Percentiles rank a stretch among this genome's conserved stretches.
phyloP scores from a whole-genome alignment of 495 filamentous ascomycete species.

The Penicillium pancosmium region DNA sequence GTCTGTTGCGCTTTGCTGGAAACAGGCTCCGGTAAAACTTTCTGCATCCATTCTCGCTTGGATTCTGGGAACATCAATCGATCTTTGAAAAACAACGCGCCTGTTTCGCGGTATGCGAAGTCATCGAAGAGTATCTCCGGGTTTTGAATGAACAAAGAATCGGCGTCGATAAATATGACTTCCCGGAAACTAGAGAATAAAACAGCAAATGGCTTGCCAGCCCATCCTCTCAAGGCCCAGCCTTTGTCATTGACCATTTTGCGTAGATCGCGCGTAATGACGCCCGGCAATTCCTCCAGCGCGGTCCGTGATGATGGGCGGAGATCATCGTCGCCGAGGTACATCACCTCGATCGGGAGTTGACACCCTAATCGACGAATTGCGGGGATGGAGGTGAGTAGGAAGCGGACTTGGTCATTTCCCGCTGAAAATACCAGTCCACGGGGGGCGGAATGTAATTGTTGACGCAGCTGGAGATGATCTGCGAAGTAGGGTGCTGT shows the following conservation, averaged over 20 bases:
- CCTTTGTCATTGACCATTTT: conserved; percentile 25
- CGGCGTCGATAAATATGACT: conserved; percentile 55
- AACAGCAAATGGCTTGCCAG: conserved; percentile 48
- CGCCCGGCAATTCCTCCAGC: conserved; percentile 19
- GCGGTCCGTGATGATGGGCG: conserved; percentile 19
- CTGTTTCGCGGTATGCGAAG: conserved; percentile 29
- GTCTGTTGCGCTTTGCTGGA: conserved; percentile 19
- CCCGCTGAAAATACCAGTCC: conserved; percentile 40
- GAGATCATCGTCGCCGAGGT: conserved; percentile 39
- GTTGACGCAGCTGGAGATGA: conserved; percentile 30
- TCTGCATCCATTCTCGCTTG: conserved; percentile 24
- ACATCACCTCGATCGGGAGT: conserved; percentile 43
- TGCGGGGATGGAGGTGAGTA: conserved; percentile 35
- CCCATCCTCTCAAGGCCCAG: conserved; percentile 30
- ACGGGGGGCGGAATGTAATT: conserved; percentile 16
- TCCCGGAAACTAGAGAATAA: conserved; percentile 51
- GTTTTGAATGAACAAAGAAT: conserved; percentile 44
- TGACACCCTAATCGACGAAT: conserved; percentile 35
- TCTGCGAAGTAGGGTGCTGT: conserved; percentile 35
- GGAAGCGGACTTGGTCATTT: conserved; percentile 30
- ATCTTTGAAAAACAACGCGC: conserved; percentile 46
- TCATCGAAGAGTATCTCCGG: conserved; percentile 44
- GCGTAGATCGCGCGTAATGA: conserved; percentile 25
- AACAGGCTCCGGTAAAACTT: conserved; percentile 23
- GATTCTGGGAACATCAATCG: conserved; percentile 29